phyloP scores from a whole-genome alignment of 2,329 filamentous ascomycete genomes.

The Aspergillus novofumigatus region DNA sequence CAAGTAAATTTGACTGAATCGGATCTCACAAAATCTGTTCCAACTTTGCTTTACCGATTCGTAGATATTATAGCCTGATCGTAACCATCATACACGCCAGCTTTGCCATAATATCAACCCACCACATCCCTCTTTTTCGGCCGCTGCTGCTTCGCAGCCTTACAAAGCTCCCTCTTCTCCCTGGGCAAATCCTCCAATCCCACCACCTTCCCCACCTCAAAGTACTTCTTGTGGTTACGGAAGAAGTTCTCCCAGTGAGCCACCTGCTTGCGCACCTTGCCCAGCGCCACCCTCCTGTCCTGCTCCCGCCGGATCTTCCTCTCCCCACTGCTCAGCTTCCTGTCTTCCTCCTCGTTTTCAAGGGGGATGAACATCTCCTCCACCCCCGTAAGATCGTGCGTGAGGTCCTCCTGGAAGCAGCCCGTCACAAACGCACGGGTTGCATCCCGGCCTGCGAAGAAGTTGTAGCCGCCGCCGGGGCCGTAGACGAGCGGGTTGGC shows the following conservation, averaged over 20 bases:
- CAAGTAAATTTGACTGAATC: constrained; percentile 32
- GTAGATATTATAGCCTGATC: constrained; percentile 4
- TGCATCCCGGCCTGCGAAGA: constrained; percentile 83
- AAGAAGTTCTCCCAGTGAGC: constrained; percentile 85
- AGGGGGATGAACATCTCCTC: constrained; percentile 77
- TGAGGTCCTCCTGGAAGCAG: constrained; percentile 83
- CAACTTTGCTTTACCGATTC: constrained; percentile 16
- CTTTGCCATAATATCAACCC: not conserved
- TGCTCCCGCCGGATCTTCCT: constrained; percentile 53
- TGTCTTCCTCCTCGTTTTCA: constrained; percentile 52
- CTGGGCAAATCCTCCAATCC: constrained; percentile 36
- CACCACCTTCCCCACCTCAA: constrained; percentile 70
- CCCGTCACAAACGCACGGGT: constrained; percentile 86
- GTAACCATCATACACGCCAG: constrained; percentile 14
- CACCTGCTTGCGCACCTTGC: constrained; percentile 63
- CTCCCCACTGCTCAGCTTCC: constrained; percentile 32
- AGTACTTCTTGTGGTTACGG: constrained; percentile 72
- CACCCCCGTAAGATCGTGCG: constrained; percentile 77
- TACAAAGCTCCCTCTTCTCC: constrained; percentile 64
- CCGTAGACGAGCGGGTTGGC: constrained; percentile 61
- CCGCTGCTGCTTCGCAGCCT: constrained; percentile 61
- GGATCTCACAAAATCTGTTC: constrained; percentile 26
- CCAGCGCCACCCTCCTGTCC: constrained; percentile 62
- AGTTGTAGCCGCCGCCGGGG: constrained; percentile 78
- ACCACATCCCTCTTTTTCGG: constrained; percentile 45